These are phyloP conservation scores for Sugiyamaella qingdaonensis DNA, from an alignment of 805 yeast genomes.

Conservation along the genomic window DNA sequence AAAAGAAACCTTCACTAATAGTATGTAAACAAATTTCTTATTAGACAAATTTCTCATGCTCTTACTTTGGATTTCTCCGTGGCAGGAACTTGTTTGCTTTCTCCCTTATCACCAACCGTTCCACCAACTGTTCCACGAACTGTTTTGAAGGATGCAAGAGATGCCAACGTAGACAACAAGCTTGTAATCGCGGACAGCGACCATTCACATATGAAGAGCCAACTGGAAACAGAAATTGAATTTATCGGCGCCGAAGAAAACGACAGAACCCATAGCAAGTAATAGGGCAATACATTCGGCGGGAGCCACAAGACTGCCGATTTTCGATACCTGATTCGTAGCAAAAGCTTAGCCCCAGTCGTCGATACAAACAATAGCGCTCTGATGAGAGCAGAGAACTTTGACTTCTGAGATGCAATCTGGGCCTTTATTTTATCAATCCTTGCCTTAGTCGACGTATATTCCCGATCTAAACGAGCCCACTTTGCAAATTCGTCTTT, in stretches of 20 bases:
- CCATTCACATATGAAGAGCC: constrained; percentile 43
- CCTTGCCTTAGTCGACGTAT: constrained; percentile 54
- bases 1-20: neutral
- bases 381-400: constrained; percentile 35
- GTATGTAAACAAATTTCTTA: neutral
- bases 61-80: too few relatives aligned
- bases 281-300: constrained; percentile 49
- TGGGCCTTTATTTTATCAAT: constrained; percentile 37
- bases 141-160: neutral
- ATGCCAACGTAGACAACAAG: neutral
- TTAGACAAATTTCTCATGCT: too few relatives aligned
- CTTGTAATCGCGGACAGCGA: constrained; percentile 16
- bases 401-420: constrained; percentile 1
- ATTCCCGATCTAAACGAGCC: constrained; percentile 82
- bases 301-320: constrained; percentile 58
- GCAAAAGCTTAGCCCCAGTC: constrained; percentile 38
- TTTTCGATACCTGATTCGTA: constrained; percentile 52
- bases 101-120: too few relatives aligned
- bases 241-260: constrained; percentile 62
- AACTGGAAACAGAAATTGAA: constrained; percentile 54
- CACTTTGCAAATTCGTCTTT: constrained; percentile 94
- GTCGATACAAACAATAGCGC: constrained; percentile 38
- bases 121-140: neutral
- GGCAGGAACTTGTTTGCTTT: too few relatives aligned
- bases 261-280: constrained; percentile 53